phyloP scores from a whole-genome alignment of 441 rosid species.

The Croton setiger region DNA sequence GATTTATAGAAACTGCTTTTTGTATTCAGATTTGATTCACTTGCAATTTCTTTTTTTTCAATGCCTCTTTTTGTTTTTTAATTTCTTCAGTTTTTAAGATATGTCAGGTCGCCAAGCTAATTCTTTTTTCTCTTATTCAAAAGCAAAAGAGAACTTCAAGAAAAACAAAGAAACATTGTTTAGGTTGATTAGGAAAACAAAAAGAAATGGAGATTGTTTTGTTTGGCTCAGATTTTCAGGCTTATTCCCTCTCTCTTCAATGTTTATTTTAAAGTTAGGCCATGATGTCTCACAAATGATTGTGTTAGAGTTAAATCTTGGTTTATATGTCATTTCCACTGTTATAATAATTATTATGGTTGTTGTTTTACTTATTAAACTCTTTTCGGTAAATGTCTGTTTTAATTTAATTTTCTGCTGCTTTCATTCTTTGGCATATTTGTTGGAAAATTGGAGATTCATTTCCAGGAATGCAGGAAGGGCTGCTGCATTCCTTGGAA shows the following conservation, averaged over 20 bases:
- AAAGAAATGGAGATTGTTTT: neutral
- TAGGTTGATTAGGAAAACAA: neutral
- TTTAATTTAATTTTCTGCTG: neutral
- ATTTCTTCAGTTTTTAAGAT: slow-evolving; percentile 12
- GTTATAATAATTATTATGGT: too few relatives aligned
- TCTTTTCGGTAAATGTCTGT: neutral
- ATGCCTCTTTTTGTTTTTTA: neutral
- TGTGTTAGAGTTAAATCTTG: neutral
- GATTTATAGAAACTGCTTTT: too few relatives aligned
- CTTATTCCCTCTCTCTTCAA: neutral
- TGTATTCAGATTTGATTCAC: slow-evolving; percentile 6
- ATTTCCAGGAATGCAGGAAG: slow-evolving; percentile 24
- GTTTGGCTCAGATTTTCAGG: neutral
- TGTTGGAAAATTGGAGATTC: slow-evolving; percentile 1
- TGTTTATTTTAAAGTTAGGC: neutral
- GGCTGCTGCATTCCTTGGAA: neutral
- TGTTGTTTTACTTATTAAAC: neutral
- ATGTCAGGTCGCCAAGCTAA: neutral
- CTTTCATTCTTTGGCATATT: neutral
- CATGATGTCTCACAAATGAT: neutral
- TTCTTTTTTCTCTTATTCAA: slow-evolving; percentile 3
- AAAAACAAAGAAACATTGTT: neutral
- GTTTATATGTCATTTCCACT: neutral
- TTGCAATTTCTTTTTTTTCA: slow-evolving; percentile 4
- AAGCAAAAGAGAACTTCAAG: neutral